Conservation (phyloP, 2,329 filamentous ascomycete genomes). For the Penicillium capsulatum region DNA sequence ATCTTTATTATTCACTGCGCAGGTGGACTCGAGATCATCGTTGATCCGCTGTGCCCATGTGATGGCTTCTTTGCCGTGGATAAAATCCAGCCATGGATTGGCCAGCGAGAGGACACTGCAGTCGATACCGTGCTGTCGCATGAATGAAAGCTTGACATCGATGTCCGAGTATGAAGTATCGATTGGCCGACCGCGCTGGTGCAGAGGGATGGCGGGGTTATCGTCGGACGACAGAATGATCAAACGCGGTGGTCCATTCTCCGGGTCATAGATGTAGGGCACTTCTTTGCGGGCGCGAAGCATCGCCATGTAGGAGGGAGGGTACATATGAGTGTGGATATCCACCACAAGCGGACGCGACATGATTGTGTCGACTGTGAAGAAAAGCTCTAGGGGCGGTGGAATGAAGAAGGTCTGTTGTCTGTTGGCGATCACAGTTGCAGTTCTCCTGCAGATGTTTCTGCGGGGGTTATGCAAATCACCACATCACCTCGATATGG, state of each 20-base stretch:
- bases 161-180: conserved; percentile 80
- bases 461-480: no score
- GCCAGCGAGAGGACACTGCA: conserved; percentile 83
- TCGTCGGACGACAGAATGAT: conserved; percentile 48
- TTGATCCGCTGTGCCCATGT: conserved; percentile 67
- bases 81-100: conserved; percentile 91
- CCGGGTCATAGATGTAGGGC: conserved; percentile 44
- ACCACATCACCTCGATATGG: not conserved
- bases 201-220: conserved; percentile 36
- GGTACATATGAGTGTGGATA: conserved; percentile 62
- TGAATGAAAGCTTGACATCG: conserved; percentile 75
- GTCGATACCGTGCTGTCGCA: conserved; percentile 77
- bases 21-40: conserved; percentile 70
- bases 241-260: conserved; percentile 37
- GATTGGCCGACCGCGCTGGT: conserved; percentile 69
- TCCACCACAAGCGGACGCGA: conserved; percentile 49
- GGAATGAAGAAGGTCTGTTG: not conserved
- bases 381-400: no score
- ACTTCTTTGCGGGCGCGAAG: conserved; percentile 50
- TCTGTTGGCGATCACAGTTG: no score
- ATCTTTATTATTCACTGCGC: conserved; percentile 45
- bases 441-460: no score
- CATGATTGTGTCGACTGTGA: conserved; percentile 7
- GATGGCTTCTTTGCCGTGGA: conserved; percentile 58
- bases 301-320: conserved; percentile 56